Evolutionary conservation across 495 filamentous ascomycete genomes (phyloP), one percentile per base, ranked within the genome.

Genomic region (Penicillium coprophilum): DNA sequence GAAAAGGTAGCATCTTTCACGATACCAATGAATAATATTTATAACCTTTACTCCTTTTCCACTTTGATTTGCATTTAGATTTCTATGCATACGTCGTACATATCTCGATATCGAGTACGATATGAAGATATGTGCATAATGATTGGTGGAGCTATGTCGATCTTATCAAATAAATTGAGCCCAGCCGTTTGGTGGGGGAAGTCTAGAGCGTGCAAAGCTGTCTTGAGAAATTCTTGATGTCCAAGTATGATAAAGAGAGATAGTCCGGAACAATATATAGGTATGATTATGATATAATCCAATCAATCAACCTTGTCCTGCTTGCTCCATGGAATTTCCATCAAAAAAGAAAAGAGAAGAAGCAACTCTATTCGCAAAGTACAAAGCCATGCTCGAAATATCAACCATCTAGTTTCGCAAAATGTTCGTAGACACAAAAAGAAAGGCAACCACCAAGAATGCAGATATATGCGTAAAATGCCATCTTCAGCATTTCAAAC

Each of bases 21-120:
- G 63, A 68, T 66, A 66, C 63, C 63, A 66, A 68, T 68, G 66
- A 63, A 66, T 66, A 46, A 64, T 41, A 46, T 55, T 53, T 63
- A 24, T n/a, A 7, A 23, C 20, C 24, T 9, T 30, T 40, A 23
- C 1, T 31, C 19, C 7, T 45, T 28, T 28, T 49, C 19, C 30
- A 19, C 19, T n/a, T 23, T 3, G 12, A n/a, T 1, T 20, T 20
- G 10, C 12, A 6, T 31, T 31, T 48, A 30, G 1, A 10, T n/a
- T 28, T 47, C 7, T 34, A 13, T 38, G 17, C 15, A 8, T 36
- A 34, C 7, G 24, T 5, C 24, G 24, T 27, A 27, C 24, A 27
- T 5, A 27, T 4, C 6, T 32, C 31, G 2, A 32, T 6, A 36
- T 6, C 10, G 30, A 12, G 30, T 31, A 4, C 36, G 36, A 32